Percentiles rank a stretch among this genome's conserved stretches.
Conservation (phyloP, 2,329 filamentous ascomycete genomes). For the Alternaria alternata region DNA sequence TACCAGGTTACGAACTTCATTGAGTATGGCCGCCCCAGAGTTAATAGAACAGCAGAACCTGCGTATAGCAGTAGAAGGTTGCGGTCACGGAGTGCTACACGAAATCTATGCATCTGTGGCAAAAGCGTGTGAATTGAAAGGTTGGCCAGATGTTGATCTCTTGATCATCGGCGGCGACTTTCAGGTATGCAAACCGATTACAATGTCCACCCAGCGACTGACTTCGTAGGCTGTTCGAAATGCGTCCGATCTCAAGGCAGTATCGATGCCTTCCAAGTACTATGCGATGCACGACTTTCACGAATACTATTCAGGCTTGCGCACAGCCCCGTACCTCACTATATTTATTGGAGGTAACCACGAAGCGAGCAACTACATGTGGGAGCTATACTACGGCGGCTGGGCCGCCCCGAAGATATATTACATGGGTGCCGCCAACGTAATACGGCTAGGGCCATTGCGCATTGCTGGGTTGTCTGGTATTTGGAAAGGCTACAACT, state of each 20-base stretch:
- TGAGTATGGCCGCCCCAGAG: conserved; percentile 37
- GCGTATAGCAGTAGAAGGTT: conserved; percentile 85
- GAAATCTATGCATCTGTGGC: conserved; percentile 86
- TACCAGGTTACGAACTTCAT: background rate
- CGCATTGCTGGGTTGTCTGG: conserved; percentile 90
- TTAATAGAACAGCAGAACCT: conserved; percentile 52
- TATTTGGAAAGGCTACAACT: conserved; percentile 94
- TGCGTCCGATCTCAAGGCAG: conserved; percentile 83
- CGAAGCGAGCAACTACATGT: conserved; percentile 88
- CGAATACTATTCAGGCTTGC: conserved; percentile 85
- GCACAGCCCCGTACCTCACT: conserved; percentile 84
- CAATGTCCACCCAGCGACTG: conserved; percentile 12
- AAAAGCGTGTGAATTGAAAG: conserved; percentile 71
- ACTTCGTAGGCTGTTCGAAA: conserved; percentile 78
- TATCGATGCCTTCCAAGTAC: conserved; percentile 90
- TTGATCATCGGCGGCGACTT: conserved; percentile 97
- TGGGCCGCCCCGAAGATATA: conserved; percentile 98
- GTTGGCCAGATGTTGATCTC: conserved; percentile 84
- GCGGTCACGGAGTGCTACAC: conserved; percentile 89
- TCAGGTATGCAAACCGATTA: conserved; percentile 63
- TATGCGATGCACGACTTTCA: conserved; percentile 90
- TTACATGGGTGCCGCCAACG: conserved; percentile 92
- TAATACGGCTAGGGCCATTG: conserved; percentile 81
- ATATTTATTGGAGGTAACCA: conserved; percentile 96
- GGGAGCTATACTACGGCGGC: conserved; percentile 93